A percentile compares a stretch with the other conserved stretches of the same genome.
Conservation (phyloP, 441 rosid species). For the Viola pubescens region DNA sequence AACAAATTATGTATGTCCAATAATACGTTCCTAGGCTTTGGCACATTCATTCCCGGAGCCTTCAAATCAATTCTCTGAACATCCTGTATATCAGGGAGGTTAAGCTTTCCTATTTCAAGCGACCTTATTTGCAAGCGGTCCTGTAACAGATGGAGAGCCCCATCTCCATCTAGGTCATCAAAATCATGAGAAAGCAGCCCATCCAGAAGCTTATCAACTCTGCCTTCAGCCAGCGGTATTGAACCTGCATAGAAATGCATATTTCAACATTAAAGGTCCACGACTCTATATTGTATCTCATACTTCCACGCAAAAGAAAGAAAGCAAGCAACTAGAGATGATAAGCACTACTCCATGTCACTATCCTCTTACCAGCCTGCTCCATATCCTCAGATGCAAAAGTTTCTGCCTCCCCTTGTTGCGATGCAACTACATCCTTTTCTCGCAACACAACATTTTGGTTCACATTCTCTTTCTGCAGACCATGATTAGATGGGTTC, state of each 20-base stretch:
- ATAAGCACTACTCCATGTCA: slow-evolving; percentile 9
- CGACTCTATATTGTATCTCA: slow-evolving; percentile 3
- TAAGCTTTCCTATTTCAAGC: slow-evolving; percentile 32
- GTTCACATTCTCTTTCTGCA: slow-evolving; percentile 21
- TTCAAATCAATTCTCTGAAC: slow-evolving; percentile 39
- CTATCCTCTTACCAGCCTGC: slow-evolving; percentile 33
- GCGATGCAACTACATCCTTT: slow-evolving; percentile 9
- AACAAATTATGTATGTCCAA: slow-evolving; percentile 47
- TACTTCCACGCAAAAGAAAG: not conserved
- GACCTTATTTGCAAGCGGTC: slow-evolving; percentile 57
- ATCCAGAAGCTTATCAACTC: slow-evolving; percentile 37
- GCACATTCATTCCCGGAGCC: slow-evolving; percentile 28
- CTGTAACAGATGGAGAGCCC: slow-evolving; percentile 40
- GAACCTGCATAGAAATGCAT: slow-evolving; percentile 29
- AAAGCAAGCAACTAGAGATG: slow-evolving; percentile 5
- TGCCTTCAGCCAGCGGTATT: slow-evolving; percentile 30
- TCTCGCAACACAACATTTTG: slow-evolving; percentile 3
- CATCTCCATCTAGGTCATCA: slow-evolving; percentile 59
- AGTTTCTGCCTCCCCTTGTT: slow-evolving; percentile 9
- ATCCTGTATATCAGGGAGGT: slow-evolving; percentile 52
- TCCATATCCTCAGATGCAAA: slow-evolving; percentile 22
- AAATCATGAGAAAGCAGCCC: slow-evolving; percentile 40
- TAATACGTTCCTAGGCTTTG: slow-evolving; percentile 37
- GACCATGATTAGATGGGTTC: slow-evolving; percentile 10
- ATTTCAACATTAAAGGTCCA: slow-evolving; percentile 4